Evolutionary conservation across 176 grass and related monocot genomes (phyloP), one percentile per base, ranked within the genome.

Genomic region (Puccinellia tenuiflora): DNA sequence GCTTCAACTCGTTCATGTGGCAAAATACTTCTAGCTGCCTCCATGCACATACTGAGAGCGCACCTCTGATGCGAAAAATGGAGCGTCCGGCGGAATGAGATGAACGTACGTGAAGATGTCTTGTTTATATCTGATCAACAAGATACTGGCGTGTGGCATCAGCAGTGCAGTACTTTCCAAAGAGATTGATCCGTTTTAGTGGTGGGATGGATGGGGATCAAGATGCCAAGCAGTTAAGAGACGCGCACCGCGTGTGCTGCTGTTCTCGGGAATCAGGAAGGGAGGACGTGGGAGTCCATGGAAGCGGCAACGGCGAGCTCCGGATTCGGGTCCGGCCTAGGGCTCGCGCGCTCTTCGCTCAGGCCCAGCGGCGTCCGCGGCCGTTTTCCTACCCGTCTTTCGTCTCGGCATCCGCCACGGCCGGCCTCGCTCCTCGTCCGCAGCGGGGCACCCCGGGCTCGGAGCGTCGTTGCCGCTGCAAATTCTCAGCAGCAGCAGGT

Each of bases 261-360:
- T 43, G 1, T 43, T 34, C 35, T 38, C 35, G 35, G 35, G 35
- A 38, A 9, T 6, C 60, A 2, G 60, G 11, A 63, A 8, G 60
- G 22, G 21, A 1, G 24, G 3, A 17, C 34, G 20, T 16, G 3
- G 7, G 37, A 47, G 37, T 60, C 63, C 76, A 80, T 88, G 87
- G 86, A 73, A 22, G 47, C 57, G 61, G 69, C 61, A 63, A 80
- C 29, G 22, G 67, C 39, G 48, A 76, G 60, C 76, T 85, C 40
- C 24, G 24, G 45, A 75, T 38, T 67, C 34, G 76, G 47, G 14
- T 15, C 82, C 4, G 22, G 15, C n/a, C 59, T 25, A 39, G 65
- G 48, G 80, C 25, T 82, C 1, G 51, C 38, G 22, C 77, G 62
- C 46, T 29, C 40, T 33, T 47, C 48, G 12, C 59, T 28, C 9